phyloP scores from a whole-genome alignment of 2,329 filamentous ascomycete genomes.

The Aspergillus sp. region DNA sequence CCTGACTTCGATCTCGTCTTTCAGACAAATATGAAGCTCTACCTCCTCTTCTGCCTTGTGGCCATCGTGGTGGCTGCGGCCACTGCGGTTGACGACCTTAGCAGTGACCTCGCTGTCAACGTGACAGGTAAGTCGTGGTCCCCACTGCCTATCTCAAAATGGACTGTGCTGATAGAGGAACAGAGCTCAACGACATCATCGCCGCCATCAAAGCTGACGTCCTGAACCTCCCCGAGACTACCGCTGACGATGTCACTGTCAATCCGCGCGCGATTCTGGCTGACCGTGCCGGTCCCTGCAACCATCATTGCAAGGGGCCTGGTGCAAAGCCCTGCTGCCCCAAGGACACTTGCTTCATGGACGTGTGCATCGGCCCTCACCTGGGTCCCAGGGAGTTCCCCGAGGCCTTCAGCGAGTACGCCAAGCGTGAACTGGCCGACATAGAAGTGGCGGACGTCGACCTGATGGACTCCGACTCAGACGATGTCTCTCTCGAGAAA shows the following conservation, averaged over 20 bases:
- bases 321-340: not conserved
- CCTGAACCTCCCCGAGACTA: no score
- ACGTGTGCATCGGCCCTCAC: not conserved
- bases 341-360: not conserved
- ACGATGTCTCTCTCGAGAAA: not conserved
- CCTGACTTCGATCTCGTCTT: not conserved
- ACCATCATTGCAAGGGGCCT: not conserved
- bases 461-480: not conserved
- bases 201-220: no score
- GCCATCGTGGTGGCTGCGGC: not conserved
- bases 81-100: not conserved
- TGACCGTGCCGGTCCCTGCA: not conserved
- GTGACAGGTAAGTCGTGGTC: no score
- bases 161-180: no score
- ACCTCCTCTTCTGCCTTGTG: not conserved
- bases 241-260: no score
- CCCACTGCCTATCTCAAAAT: no score
- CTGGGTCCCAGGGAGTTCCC: not conserved
- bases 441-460: not conserved
- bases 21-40: not conserved
- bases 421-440: not conserved
- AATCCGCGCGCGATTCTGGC: no score
- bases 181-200: no score
- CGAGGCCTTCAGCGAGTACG: not conserved
- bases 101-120: not conserved